Percentiles rank a stretch among this genome's conserved stretches.
Evolutionary conservation across 1,284 basidiomycete genomes (phyloP).

Genomic region (Chiua sp.): DNA sequence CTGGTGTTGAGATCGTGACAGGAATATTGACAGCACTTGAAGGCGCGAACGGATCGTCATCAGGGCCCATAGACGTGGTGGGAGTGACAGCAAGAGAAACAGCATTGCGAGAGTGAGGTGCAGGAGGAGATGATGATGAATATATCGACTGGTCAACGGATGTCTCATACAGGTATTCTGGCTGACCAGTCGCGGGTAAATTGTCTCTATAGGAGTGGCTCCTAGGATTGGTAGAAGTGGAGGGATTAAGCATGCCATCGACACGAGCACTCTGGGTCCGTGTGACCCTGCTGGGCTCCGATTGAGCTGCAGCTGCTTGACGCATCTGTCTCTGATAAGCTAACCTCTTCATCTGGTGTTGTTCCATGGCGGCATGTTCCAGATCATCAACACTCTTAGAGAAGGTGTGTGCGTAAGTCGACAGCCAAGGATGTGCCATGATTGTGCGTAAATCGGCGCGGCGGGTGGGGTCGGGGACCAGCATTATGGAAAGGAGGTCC

Average conservation of each 20-base stretch:
- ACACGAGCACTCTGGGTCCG: constrained; percentile 52
- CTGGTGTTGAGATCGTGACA: constrained; percentile 37
- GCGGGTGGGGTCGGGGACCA: constrained; percentile 80
- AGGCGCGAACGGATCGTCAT: constrained; percentile 59
- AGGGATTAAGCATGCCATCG: constrained; percentile 42
- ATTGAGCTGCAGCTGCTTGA: constrained; percentile 44
- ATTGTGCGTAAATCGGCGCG: constrained; percentile 79
- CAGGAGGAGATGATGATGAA: constrained; percentile 40
- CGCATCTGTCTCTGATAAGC: constrained; percentile 81
- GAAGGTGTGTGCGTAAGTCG: constrained; percentile 69
- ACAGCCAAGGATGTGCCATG: constrained; percentile 88
- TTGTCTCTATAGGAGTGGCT: constrained; percentile 45
- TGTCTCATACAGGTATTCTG: constrained; percentile 60
- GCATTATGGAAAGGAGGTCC: constrained; percentile 81
- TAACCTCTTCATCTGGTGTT: constrained; percentile 82
- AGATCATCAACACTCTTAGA: constrained; percentile 77
- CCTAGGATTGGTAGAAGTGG: constrained; percentile 34
- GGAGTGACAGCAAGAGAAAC: constrained; percentile 51
- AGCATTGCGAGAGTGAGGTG: constrained; percentile 44
- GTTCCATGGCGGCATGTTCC: constrained; percentile 81
- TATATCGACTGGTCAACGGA: constrained; percentile 51
- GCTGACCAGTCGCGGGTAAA: constrained; percentile 39
- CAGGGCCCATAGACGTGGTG: constrained; percentile 42
- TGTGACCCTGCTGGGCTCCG: constrained; percentile 42
- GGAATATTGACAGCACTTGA: constrained; percentile 40